These are phyloP conservation scores for Colletotrichum somersetense DNA, from an alignment of 2,329 filamentous ascomycete species.

Conservation along the genomic window DNA sequence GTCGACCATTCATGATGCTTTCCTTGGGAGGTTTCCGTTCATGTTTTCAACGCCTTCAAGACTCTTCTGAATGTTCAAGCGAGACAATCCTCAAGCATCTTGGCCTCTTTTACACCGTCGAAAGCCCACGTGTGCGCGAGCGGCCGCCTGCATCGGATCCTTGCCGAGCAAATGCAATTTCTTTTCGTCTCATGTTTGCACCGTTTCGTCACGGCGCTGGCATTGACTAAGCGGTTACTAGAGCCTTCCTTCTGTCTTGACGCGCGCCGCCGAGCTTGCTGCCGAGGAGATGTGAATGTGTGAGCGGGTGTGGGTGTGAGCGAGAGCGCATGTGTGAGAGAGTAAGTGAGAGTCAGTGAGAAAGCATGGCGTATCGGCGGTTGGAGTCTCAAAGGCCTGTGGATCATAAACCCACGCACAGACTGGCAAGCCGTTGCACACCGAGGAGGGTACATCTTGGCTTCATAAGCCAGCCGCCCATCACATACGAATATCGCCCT, in stretches of 20 bases:
- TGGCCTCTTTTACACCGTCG: background rate
- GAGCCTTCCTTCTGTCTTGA: background rate
- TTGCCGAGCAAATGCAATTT: slow-evolving; percentile 20
- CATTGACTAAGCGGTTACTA: slow-evolving; percentile 28
- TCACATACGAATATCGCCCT: slow-evolving; percentile 1
- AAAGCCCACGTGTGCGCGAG: background rate
- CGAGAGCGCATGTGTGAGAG: background rate
- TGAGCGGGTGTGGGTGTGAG: no score
- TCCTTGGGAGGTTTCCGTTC: background rate
- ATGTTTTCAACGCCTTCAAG: background rate
- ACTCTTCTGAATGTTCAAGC: background rate
- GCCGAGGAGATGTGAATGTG: slow-evolving; percentile 14
- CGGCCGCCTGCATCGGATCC: slow-evolving; percentile 12
- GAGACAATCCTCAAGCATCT: background rate
- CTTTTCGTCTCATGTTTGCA: slow-evolving; percentile 18
- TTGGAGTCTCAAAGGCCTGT: slow-evolving; percentile 14
- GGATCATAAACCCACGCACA: background rate
- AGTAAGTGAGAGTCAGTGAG: background rate
- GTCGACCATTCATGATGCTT: background rate
- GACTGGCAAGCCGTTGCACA: slow-evolving; percentile 26
- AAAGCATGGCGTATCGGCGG: background rate
- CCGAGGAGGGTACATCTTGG: background rate
- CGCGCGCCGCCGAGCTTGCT: background rate
- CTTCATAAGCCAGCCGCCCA: background rate
- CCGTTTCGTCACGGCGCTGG: background rate